Conservation (phyloP, 192 early-diverging fungal genomes). For the Podila clonocystis region DNA sequence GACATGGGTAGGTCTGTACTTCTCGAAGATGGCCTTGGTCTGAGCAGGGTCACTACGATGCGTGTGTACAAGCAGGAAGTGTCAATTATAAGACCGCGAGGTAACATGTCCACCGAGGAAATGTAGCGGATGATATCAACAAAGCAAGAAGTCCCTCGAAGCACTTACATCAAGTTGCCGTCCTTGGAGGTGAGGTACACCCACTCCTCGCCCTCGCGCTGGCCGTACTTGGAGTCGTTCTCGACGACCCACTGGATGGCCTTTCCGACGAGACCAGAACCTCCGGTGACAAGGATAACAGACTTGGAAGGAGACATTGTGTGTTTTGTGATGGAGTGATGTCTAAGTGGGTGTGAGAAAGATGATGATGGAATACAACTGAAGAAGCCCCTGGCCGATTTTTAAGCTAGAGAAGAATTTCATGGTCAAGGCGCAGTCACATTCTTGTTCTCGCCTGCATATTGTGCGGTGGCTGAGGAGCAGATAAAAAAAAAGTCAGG, state of each 20-base stretch:
- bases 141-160: neutral
- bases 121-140: neutral
- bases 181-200: constrained; percentile 80
- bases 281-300: constrained; percentile 82
- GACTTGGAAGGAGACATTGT: constrained; percentile 48
- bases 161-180: constrained; percentile 75
- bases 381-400: neutral
- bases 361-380: constrained; percentile 4
- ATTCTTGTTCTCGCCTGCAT: neutral
- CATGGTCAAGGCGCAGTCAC: neutral
- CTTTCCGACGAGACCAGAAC: constrained; percentile 81
- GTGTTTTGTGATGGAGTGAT: neutral
- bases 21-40: constrained; percentile 77
- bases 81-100: neutral
- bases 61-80: too few relatives aligned
- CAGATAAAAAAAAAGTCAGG: too few relatives aligned
- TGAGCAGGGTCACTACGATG: constrained; percentile 62
- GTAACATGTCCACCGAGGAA: neutral
- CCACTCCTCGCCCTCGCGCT: constrained; percentile 76
- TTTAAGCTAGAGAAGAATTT: neutral
- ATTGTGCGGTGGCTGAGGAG: too few relatives aligned
- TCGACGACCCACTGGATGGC: constrained; percentile 75
- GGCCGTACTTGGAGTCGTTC: constrained; percentile 67
- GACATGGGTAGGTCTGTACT: constrained; percentile 80
- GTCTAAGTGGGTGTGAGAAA: constrained; percentile 3